Percentiles rank a stretch among this genome's conserved stretches.
phyloP scores from a whole-genome alignment of 768 basidiomycete species.

The Calocera cornea region DNA sequence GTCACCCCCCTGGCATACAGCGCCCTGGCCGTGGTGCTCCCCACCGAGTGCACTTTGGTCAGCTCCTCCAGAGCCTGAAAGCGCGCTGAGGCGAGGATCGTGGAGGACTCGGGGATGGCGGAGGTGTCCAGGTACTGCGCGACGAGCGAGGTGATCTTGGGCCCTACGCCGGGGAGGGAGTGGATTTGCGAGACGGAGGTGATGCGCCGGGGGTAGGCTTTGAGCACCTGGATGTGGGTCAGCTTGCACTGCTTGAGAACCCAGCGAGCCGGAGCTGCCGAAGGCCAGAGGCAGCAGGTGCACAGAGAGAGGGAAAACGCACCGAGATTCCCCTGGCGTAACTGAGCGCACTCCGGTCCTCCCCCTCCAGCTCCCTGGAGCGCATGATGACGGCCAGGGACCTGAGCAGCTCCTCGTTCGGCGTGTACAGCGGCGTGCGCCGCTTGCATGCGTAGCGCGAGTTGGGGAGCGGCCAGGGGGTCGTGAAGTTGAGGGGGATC shows the following conservation, averaged over 20 bases:
- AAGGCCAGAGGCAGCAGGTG: neutral
- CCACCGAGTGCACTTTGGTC: slow-evolving; percentile 23
- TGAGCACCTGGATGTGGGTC: neutral
- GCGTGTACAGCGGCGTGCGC: slow-evolving; percentile 50
- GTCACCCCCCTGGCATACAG: slow-evolving; percentile 20
- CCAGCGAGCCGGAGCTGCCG: neutral
- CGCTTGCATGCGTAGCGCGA: slow-evolving; percentile 47
- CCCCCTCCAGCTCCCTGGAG: slow-evolving; percentile 50
- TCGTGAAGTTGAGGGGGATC: neutral
- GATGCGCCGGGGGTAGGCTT: neutral
- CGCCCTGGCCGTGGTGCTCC: slow-evolving; percentile 20
- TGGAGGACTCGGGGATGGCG: slow-evolving; percentile 17
- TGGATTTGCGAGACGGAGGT: neutral
- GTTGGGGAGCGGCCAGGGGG: slow-evolving; percentile 6
- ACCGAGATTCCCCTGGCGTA: slow-evolving; percentile 65
- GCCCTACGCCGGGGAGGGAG: neutral
- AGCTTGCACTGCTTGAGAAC: neutral
- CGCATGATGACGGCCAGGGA: slow-evolving; percentile 47
- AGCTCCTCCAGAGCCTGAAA: slow-evolving; percentile 19
- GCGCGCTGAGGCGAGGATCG: slow-evolving; percentile 18
- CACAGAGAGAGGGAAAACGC: slow-evolving; percentile 19
- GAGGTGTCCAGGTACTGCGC: slow-evolving; percentile 23
- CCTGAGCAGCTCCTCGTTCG: slow-evolving; percentile 49
- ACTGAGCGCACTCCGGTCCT: slow-evolving; percentile 51
- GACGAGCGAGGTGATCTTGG: slow-evolving; percentile 6